A percentile compares a stretch with the other conserved stretches of the same genome.
Evolutionary conservation across 331 rosid species (phyloP).

Genomic region (Prunus yedoensis): DNA sequence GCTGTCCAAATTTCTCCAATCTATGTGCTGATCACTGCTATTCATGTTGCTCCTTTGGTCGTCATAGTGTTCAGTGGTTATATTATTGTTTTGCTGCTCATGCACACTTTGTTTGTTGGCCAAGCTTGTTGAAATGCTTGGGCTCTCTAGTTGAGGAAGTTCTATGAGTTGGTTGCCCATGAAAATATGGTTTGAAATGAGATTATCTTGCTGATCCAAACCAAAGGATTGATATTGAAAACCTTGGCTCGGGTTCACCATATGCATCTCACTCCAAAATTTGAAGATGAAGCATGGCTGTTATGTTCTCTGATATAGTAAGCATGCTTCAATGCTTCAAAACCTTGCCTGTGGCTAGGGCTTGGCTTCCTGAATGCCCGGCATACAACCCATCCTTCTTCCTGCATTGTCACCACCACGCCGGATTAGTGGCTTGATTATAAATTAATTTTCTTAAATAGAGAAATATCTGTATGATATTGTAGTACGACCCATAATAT

Average conservation of each 20-base stretch:
- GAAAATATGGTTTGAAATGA: slow-evolving; percentile 29
- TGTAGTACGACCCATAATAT: no score
- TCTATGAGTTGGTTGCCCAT: slow-evolving; percentile 49
- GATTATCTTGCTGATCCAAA: slow-evolving; percentile 29
- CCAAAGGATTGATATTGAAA: slow-evolving; percentile 32
- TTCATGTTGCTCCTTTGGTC: slow-evolving; percentile 33
- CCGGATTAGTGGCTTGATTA: neutral
- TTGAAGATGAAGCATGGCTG: slow-evolving; percentile 47
- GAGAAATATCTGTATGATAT: neutral
- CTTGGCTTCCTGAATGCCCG: slow-evolving; percentile 78
- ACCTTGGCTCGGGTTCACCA: slow-evolving; percentile 38
- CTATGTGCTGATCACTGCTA: slow-evolving; percentile 30
- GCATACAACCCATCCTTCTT: slow-evolving; percentile 99
- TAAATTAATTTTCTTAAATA: no score
- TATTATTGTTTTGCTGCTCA: neutral
- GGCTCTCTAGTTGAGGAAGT: slow-evolving; percentile 77
- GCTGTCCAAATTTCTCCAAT: slow-evolving; percentile 66
- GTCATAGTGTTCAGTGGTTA: slow-evolving; percentile 29
- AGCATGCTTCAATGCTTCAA: slow-evolving; percentile 57
- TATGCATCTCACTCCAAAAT: slow-evolving; percentile 25
- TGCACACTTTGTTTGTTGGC: slow-evolving; percentile 18
- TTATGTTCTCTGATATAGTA: slow-evolving; percentile 40
- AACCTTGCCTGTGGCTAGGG: slow-evolving; percentile 71
- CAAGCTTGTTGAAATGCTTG: slow-evolving; percentile 48
- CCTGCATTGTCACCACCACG: slow-evolving; percentile 42